phyloP scores from a whole-genome alignment of 352 stramenopile species.

The Phytopythium delawarense region DNA sequence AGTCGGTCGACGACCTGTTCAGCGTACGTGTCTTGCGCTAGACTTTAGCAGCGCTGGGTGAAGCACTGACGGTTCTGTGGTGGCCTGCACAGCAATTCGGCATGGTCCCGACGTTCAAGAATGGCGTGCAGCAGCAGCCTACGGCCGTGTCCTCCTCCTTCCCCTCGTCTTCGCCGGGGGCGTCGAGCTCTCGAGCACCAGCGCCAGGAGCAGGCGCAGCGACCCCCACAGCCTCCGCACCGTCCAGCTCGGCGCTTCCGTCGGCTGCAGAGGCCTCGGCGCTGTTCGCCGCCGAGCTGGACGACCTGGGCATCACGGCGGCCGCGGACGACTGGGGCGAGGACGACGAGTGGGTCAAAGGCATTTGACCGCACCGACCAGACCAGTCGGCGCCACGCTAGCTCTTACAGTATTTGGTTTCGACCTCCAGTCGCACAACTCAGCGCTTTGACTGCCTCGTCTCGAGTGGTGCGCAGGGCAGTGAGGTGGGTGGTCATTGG shows the following conservation, averaged over 20 bases:
- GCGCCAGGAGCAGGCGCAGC: not conserved
- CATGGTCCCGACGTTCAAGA: conserved; percentile 78
- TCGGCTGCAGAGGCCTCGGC: conserved; percentile 34
- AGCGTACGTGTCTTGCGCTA: conserved; percentile 46
- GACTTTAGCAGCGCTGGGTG: not conserved
- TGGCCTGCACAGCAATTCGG: conserved; percentile 65
- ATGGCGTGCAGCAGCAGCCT: conserved; percentile 36
- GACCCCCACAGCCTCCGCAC: not conserved
- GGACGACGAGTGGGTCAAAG: conserved; percentile 81
- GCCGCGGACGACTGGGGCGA: conserved; percentile 63
- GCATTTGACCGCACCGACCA: conserved; percentile 27
- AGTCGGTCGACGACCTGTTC: conserved; percentile 66
- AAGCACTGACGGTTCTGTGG: conserved; percentile 6
- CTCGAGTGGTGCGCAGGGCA: not conserved
- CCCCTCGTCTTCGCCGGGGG: conserved; percentile 5
- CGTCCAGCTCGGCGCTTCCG: conserved; percentile 15
- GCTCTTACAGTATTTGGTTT: conserved; percentile 3
- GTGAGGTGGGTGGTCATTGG: not conserved
- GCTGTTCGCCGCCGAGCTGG: conserved; percentile 65
- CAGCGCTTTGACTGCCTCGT: not conserved
- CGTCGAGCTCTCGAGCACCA: conserved; percentile 5
- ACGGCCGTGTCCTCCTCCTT: conserved; percentile 14
- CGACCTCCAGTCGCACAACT: not conserved
- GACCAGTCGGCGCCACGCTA: not conserved
- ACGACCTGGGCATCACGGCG: conserved; percentile 42